A percentile compares a stretch with the other conserved stretches of the same genome.
Evolutionary conservation across 2,329 filamentous ascomycete species (phyloP).

Genomic region (Aspergillus fructus): DNA sequence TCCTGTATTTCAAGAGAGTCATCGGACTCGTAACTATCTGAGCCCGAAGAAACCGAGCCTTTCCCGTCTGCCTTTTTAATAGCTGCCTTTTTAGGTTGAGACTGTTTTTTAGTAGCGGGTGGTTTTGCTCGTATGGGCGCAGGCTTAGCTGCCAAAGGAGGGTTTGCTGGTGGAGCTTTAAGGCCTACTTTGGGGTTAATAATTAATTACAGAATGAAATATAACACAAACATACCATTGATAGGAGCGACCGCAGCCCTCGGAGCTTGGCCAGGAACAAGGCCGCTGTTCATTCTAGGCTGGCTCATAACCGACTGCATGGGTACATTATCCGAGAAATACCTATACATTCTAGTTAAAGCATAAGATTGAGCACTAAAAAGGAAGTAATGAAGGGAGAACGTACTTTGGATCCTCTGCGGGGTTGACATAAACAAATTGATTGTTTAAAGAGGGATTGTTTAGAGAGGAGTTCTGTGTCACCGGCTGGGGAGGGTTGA

Average conservation of each 20-base stretch:
- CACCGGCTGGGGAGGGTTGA: slow-evolving; percentile 29
- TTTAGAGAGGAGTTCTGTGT: slow-evolving; percentile 24
- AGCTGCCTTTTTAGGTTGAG: slow-evolving; percentile 21
- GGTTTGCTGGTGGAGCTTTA: slow-evolving; percentile 6
- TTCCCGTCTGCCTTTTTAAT: slow-evolving; percentile 25
- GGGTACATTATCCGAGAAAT: slow-evolving; percentile 29
- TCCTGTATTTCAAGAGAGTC: slow-evolving; percentile 53
- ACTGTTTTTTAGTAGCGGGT: slow-evolving; percentile 22
- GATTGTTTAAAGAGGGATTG: slow-evolving; percentile 24
- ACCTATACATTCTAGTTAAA: slow-evolving; percentile 22
- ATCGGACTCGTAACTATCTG: slow-evolving; percentile 51
- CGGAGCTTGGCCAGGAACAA: slow-evolving; percentile 1
- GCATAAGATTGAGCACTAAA: slow-evolving; percentile 3
- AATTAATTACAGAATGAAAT: neutral
- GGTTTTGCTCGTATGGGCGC: slow-evolving; percentile 21
- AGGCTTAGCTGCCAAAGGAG: slow-evolving; percentile 12
- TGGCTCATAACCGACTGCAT: slow-evolving; percentile 21
- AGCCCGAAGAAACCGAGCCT: slow-evolving; percentile 45
- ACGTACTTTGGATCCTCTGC: slow-evolving; percentile 30
- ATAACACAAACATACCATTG: slow-evolving; percentile 14
- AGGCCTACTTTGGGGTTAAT: slow-evolving; percentile 13
- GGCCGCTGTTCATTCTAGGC: slow-evolving; percentile 1
- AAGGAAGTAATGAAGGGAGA: neutral
- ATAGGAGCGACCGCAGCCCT: slow-evolving; percentile 5
- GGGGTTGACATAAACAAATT: slow-evolving; percentile 29